A percentile compares a stretch with the other conserved stretches of the same genome.
Evolutionary conservation across 768 basidiomycete genomes (phyloP).

Genomic region (Cystofilobasidium ferigula): DNA sequence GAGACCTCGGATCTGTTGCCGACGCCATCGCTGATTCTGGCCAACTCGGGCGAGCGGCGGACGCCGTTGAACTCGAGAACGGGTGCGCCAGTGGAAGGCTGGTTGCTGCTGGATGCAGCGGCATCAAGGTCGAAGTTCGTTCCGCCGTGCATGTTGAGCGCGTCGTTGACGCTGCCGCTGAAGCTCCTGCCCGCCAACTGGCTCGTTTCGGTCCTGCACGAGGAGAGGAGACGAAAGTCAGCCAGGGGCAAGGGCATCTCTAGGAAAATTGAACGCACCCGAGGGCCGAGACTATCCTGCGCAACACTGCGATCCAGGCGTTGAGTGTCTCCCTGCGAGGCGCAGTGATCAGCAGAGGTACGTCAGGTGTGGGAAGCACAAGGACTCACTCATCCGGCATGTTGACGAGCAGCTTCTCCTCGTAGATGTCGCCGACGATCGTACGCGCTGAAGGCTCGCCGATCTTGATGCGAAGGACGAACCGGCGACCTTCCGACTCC

Average conservation of each 20-base stretch:
- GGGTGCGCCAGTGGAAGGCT: neutral
- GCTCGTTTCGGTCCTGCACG: neutral
- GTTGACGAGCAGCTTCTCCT: neutral
- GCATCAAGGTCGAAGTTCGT: neutral
- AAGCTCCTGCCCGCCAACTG: neutral
- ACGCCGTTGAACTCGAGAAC: neutral
- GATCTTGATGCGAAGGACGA: neutral
- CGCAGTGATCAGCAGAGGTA: no score
- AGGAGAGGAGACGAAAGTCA: neutral
- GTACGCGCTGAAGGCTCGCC: neutral
- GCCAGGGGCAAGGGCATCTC: neutral
- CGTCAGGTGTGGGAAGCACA: neutral
- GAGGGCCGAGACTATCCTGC: neutral
- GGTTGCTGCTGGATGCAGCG: neutral
- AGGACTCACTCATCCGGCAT: slow-evolving; percentile 1
- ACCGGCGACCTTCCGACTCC: neutral
- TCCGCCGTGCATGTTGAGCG: neutral
- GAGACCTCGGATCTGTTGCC: neutral
- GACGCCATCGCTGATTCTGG: neutral
- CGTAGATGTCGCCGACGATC: neutral
- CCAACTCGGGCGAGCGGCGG: neutral
- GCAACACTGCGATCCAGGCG: neutral
- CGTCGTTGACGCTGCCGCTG: neutral
- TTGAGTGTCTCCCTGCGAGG: neutral
- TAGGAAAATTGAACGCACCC: neutral